Conservation (phyloP, 2,329 filamentous ascomycete species). For the Penicillium sp. region DNA sequence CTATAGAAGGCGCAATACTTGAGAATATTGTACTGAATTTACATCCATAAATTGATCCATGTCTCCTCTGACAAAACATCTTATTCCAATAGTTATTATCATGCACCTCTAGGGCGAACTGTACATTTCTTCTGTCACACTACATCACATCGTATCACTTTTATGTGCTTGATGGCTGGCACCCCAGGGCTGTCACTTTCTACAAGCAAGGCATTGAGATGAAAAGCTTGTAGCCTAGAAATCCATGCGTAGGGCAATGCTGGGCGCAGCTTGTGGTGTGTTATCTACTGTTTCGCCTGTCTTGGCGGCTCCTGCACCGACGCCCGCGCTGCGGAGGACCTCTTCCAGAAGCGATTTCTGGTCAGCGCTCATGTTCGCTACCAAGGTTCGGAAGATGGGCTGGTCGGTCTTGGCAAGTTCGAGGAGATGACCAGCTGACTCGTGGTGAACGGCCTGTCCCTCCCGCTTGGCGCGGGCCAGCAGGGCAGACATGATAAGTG, state of each 20-base stretch:
- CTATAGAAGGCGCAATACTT: not conserved
- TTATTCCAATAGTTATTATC: not conserved
- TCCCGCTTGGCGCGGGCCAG: slow-evolving; percentile 67
- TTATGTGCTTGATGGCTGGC: not conserved
- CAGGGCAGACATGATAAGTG: slow-evolving; percentile 71
- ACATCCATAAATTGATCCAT: not conserved
- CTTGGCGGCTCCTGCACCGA: slow-evolving; percentile 35
- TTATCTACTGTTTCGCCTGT: slow-evolving; percentile 46
- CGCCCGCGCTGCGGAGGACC: slow-evolving; percentile 63
- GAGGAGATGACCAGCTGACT: slow-evolving; percentile 71
- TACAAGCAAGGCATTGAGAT: not conserved
- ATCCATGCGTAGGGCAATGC: slow-evolving; percentile 90
- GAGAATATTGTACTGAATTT: not conserved
- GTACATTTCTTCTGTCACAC: slow-evolving; percentile 3
- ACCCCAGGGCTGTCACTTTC: not conserved
- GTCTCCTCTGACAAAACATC: too few relatives aligned
- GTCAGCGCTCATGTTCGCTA: slow-evolving; percentile 64
- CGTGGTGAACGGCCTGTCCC: slow-evolving; percentile 56
- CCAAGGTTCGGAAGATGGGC: slow-evolving; percentile 65
- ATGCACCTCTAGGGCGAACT: not conserved
- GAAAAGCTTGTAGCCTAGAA: slow-evolving; percentile 52
- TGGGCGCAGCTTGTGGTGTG: slow-evolving; percentile 60
- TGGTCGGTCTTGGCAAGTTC: slow-evolving; percentile 77
- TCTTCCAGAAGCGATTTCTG: slow-evolving; percentile 76
- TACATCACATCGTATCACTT: slow-evolving; percentile 11